A percentile compares a stretch with the other conserved stretches of the same genome.
Conservation (phyloP, 2,329 filamentous ascomycete species). For the Penicillium sp. region DNA sequence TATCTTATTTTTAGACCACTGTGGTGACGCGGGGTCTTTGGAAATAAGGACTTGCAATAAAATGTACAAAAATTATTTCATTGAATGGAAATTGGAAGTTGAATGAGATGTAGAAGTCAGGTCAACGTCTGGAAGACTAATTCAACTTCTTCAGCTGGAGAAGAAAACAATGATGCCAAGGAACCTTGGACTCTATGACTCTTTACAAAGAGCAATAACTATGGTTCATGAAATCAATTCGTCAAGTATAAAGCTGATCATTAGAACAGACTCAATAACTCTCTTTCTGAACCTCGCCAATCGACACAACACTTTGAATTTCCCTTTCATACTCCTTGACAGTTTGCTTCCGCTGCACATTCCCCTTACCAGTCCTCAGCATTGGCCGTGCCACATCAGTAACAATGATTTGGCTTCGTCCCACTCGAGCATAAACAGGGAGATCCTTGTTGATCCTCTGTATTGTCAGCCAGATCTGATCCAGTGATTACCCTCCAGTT, state of each 20-base stretch:
- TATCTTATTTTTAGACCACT: too few species aligned
- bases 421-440: not conserved
- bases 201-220: too few species aligned
- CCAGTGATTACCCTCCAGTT: not conserved
- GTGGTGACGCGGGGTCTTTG: too few species aligned
- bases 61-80: not conserved
- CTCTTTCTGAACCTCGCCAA: not conserved
- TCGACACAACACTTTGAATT: not conserved
- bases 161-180: too few species aligned
- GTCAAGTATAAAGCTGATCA: not conserved
- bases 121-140: too few species aligned
- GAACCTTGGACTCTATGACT: too few species aligned
- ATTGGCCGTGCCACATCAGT: not conserved
- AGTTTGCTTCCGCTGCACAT: not conserved
- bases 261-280: not conserved
- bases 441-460: not conserved
- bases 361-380: slow-evolving; percentile 1
- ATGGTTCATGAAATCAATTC: not conserved
- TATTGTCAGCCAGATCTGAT: not conserved
- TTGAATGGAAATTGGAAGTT: not conserved
- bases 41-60: too few species aligned
- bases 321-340: not conserved
- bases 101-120: not conserved
- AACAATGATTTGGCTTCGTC: not conserved
- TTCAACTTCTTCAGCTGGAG: too few species aligned